Evolutionary conservation across 371 early-diverging fungal species (phyloP), one percentile per base, ranked within the genome.

Genomic region (Lichtheimia corymbifera): DNA sequence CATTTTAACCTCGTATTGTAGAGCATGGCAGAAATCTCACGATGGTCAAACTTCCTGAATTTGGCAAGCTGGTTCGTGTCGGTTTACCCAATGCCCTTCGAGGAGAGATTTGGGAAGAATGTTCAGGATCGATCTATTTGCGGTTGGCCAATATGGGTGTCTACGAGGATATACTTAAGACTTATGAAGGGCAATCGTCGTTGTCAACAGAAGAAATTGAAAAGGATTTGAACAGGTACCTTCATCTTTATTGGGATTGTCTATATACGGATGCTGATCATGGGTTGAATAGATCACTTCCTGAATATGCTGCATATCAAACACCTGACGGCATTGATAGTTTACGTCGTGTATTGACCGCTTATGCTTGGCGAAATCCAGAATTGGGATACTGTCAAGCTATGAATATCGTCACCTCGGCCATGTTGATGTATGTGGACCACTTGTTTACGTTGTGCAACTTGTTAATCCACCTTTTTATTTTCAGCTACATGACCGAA

Each of bases 381-480:
- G 95, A 95, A 67, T 84, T 98, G 20, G 99, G 99, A 13, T 98
- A 98, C 74, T 97, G 98, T 71, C 98, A 98, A 73, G 98, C 99
- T 0, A 98, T 98, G 99, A 98, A 98, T 72, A 95, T 98, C 70
- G 92, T 98, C 3, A 94, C 94, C 14, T 93, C 93, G 35, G 95
- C 95, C 1, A 76, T 97, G 56, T 76, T 97, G 55, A 92, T 97
- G 77, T 82, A 75, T 68, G 74, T 35, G 4, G 28, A 9, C 9
- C 9, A 6, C 35, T 9, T 35, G 6, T 4, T 1, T 11, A 9
- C 0, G 9, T 9, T 35, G 35, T 1, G 11, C 35, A 55, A 61
- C 12, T 61, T 62, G 63, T 11, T 22, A 47, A 47, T 6, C 17
- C 59, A 64, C 35, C 14, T 53, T 9, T 15, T 20, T 20, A 1